A percentile compares a stretch with the other conserved stretches of the same genome.
Evolutionary conservation across 768 basidiomycete genomes (phyloP).

Genomic region (Termitomyces sp.): DNA sequence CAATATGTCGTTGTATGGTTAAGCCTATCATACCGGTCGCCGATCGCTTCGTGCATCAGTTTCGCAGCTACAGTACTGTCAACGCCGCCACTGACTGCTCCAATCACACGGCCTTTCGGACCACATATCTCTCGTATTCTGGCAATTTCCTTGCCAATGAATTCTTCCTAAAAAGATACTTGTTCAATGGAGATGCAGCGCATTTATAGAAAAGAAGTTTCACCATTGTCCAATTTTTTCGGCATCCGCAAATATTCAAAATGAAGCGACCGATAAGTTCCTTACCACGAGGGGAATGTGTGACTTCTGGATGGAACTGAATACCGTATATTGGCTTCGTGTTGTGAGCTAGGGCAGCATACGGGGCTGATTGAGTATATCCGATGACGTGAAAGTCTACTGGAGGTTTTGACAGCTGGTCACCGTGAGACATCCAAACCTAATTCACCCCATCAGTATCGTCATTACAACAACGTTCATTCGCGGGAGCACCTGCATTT

Average conservation of each 20-base stretch:
- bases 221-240: conserved; percentile 91
- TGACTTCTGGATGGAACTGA: conserved; percentile 98
- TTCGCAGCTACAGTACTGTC: conserved; percentile 98
- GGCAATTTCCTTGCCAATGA: conserved; percentile 93
- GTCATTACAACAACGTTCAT: neutral
- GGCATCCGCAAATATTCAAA: conserved; percentile 77
- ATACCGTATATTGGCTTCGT: conserved; percentile 90
- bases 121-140: conserved; percentile 95
- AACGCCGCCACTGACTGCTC: conserved; percentile 95
- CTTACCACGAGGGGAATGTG: conserved; percentile 85
- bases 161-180: conserved; percentile 66
- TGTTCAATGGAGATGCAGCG: conserved; percentile 3
- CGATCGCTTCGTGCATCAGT: conserved; percentile 99
- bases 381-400: conserved; percentile 85
- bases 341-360: conserved; percentile 89
- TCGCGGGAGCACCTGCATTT: conserved; percentile 65
- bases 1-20: neutral
- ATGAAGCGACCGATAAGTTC: conserved; percentile 87
- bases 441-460: conserved; percentile 23
- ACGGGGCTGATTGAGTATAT: conserved; percentile 81
- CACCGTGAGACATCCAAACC: conserved; percentile 99
- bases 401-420: conserved; percentile 82
- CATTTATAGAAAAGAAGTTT: neutral
- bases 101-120: conserved; percentile 91
- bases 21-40: conserved; percentile 63